phyloP scores from a whole-genome alignment of 2,329 filamentous ascomycete species.

The Penicillium sp. region DNA sequence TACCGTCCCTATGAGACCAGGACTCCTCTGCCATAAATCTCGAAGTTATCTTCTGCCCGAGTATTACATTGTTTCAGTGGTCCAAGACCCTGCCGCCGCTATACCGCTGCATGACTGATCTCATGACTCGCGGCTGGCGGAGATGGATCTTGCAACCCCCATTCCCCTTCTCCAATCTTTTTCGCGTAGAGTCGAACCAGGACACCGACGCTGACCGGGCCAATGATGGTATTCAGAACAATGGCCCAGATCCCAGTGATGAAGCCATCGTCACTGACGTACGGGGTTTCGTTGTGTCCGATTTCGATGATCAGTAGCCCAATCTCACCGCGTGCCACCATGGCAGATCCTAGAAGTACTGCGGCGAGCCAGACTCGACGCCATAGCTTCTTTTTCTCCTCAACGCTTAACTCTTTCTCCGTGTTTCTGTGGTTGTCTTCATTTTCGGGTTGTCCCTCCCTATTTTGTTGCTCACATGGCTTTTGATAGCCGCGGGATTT shows the following conservation, averaged over 20 bases:
- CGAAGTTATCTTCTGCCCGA: too few species aligned
- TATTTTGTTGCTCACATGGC: neutral
- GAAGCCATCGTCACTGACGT: constrained; percentile 39
- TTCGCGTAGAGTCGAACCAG: constrained; percentile 25
- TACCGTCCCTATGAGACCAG: too few species aligned
- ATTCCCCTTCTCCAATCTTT: constrained; percentile 24
- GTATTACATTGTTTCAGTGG: too few species aligned
- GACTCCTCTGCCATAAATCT: too few species aligned
- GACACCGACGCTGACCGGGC: constrained; percentile 28
- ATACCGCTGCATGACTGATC: neutral
- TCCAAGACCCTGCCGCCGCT: neutral
- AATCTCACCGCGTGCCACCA: constrained; percentile 36
- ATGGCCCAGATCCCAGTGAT: constrained; percentile 34
- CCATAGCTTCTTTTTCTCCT: neutral
- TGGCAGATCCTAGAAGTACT: constrained; percentile 30
- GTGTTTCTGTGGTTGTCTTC: neutral
- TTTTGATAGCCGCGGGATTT: neutral
- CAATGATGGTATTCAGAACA: constrained; percentile 33
- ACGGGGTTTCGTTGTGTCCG: constrained; percentile 34
- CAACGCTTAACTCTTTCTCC: neutral
- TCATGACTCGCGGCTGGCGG: neutral
- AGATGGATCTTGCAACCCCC: constrained; percentile 23
- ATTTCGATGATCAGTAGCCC: constrained; percentile 34
- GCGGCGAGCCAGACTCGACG: constrained; percentile 21
- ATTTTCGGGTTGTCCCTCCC: neutral